Evolutionary conservation across 169 alveolate species (phyloP), one percentile per base, ranked within the genome.

Genomic region (Plasmodium yoelii): DNA sequence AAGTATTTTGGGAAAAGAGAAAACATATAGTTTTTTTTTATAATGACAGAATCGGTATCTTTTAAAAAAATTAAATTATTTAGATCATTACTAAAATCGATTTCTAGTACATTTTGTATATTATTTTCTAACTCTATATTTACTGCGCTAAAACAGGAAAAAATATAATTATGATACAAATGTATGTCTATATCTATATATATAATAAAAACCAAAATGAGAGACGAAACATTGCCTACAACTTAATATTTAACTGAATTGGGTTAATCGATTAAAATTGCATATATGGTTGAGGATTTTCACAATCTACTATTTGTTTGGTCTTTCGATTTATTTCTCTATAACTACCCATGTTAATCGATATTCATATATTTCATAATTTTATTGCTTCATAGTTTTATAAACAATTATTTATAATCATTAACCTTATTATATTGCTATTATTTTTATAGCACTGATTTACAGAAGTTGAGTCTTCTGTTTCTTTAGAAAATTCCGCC

Each of bases 1-100:
- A 67, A 19, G 51, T 65, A 80, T 60, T 80, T 80, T 64, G 65
- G 82, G 22, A 59, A 10, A 46, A 80, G 82, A 26, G 90, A 26
- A 60, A 65, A 65, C 18, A 80, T 28, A 49, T 80, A 67, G 22
- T n/a, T 80, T 80, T 80, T 80, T 28, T 80, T 60, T 80, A 80
- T 49, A 46, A 59, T 24, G 47, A 44, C 63, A 65, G 90, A 10
- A 51, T 65, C n/a, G 26, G 64, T 39, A 10, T 67, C 56, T 15
- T 65, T 80, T 34, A 34, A 34, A 80, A 80, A 80, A 53, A 80
- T 42, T 19, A 65, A 34, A 51, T 13, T 56, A 26, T 71, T 80
- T 2, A 80, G 15, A 1, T 80, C 90, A n/a, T 65, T 55, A 44
- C 61, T 22, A 3, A 80, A 44, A 46, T 80, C 51, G 34, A 80